Evolutionary conservation across 371 early-diverging fungal genomes (phyloP).

Genomic region (Parasitella parasitica): DNA sequence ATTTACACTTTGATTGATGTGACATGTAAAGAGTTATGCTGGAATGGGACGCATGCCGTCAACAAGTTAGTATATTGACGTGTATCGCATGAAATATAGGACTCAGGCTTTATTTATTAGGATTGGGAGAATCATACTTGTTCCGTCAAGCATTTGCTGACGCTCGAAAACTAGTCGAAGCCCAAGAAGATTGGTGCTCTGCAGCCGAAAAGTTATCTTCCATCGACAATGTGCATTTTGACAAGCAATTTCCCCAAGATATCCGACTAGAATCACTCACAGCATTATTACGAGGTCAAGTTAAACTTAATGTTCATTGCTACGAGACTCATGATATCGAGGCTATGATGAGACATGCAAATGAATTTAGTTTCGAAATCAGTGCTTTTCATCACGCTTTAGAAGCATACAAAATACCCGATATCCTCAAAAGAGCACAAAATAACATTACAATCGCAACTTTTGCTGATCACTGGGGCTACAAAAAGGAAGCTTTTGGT

Average conservation of each 20-base stretch:
- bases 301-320: constrained; percentile 74
- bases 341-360: constrained; percentile 70
- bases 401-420: constrained; percentile 75
- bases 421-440: constrained; percentile 61
- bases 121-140: constrained; percentile 76
- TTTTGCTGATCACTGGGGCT: constrained; percentile 72
- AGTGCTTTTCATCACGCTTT: constrained; percentile 82
- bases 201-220: constrained; percentile 35
- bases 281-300: constrained; percentile 70
- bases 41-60: constrained; percentile 25
- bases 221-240: constrained; percentile 18
- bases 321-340: constrained; percentile 72
- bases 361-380: constrained; percentile 77
- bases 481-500: constrained; percentile 76
- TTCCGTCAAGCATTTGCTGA: constrained; percentile 64
- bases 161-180: constrained; percentile 49
- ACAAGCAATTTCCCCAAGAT: constrained; percentile 65
- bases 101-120: too few relatives aligned
- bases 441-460: constrained; percentile 61
- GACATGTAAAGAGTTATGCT: constrained; percentile 22
- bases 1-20: neutral
- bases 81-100: too few relatives aligned
- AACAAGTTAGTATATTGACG: constrained; percentile 35
- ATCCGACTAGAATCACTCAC: constrained; percentile 62
- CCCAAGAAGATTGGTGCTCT: constrained; percentile 81